These are phyloP conservation scores for Cladosporium phlei DNA, from an alignment of 2,329 filamentous ascomycete genomes.

Conservation along the genomic window DNA sequence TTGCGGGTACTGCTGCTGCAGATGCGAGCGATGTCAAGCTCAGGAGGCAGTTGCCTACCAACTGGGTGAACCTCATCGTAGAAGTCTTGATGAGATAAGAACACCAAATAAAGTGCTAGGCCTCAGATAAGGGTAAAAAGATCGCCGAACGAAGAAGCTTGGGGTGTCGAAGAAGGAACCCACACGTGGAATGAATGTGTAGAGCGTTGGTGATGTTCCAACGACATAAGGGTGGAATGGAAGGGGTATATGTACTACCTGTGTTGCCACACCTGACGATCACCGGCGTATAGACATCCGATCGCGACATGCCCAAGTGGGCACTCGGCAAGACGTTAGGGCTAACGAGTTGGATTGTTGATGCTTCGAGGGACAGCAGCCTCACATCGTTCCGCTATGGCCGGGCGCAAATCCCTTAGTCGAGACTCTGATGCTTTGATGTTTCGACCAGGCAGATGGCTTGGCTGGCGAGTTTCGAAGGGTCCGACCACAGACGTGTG, in stretches of 20 bases:
- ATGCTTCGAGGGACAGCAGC: neutral
- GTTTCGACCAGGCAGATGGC: conserved; percentile 5
- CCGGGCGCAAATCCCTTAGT: neutral
- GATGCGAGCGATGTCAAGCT: conserved; percentile 12
- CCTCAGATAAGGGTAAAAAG: neutral
- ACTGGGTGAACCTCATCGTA: conserved; percentile 14
- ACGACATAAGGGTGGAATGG: neutral
- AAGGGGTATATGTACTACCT: conserved; percentile 2
- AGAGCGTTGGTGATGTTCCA: conserved; percentile 3
- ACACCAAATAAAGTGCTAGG: neutral
- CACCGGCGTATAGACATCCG: neutral
- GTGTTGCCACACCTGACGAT: conserved; percentile 3
- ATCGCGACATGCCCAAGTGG: neutral
- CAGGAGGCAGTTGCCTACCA: conserved; percentile 13
- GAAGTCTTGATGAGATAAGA: neutral
- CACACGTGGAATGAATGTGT: conserved; percentile 5
- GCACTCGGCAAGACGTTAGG: neutral
- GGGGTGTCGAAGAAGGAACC: no score
- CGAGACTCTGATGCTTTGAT: no score
- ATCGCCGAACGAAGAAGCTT: no score
- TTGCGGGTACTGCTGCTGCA: conserved; percentile 8
- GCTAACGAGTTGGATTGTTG: conserved; percentile 1
- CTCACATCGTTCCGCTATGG: neutral
- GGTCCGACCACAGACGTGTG: conserved; percentile 10
- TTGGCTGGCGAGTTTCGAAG: conserved; percentile 4